Evolutionary conservation across 2,329 filamentous ascomycete species (phyloP).

Genomic region (Ascochyta fabae): DNA sequence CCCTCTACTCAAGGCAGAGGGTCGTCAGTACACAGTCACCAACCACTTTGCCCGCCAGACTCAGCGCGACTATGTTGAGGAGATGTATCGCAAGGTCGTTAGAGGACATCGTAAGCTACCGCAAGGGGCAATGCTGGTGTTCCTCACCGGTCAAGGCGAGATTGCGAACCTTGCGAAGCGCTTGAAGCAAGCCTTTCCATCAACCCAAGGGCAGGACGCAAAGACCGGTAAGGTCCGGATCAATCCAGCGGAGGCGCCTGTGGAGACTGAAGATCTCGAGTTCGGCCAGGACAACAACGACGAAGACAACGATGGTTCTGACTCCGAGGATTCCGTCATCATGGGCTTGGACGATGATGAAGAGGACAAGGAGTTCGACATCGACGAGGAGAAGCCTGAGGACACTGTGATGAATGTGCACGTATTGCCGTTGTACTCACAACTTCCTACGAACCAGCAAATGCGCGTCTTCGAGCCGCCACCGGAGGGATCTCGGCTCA

Average conservation of each 20-base stretch:
- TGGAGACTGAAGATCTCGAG: slow-evolving; percentile 88
- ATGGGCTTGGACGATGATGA: slow-evolving; percentile 65
- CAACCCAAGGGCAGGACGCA: slow-evolving; percentile 54
- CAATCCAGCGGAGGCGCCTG: slow-evolving; percentile 75
- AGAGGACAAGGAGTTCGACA: slow-evolving; percentile 69
- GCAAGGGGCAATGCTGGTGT: slow-evolving; percentile 88
- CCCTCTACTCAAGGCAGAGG: slow-evolving; percentile 87
- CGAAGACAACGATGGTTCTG: slow-evolving; percentile 58
- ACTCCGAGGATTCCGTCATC: slow-evolving; percentile 65
- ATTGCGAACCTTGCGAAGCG: slow-evolving; percentile 83
- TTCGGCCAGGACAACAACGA: slow-evolving; percentile 63
- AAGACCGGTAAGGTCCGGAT: slow-evolving; percentile 74
- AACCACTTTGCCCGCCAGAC: slow-evolving; percentile 87
- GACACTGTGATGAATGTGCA: slow-evolving; percentile 73
- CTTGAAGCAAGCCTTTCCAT: slow-evolving; percentile 71
- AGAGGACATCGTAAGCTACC: slow-evolving; percentile 89
- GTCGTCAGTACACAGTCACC: slow-evolving; percentile 88
- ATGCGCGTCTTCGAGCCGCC: slow-evolving; percentile 86
- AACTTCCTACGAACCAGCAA: slow-evolving; percentile 89
- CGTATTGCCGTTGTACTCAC: slow-evolving; percentile 90
- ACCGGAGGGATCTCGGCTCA: slow-evolving; percentile 80
- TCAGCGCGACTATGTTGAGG: slow-evolving; percentile 85
- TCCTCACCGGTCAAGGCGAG: slow-evolving; percentile 92
- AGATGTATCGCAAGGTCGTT: slow-evolving; percentile 85
- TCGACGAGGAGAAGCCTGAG: slow-evolving; percentile 68